Evolutionary conservation across 768 basidiomycete genomes (phyloP).

Genomic region (Rhodotorula paludigena): DNA sequence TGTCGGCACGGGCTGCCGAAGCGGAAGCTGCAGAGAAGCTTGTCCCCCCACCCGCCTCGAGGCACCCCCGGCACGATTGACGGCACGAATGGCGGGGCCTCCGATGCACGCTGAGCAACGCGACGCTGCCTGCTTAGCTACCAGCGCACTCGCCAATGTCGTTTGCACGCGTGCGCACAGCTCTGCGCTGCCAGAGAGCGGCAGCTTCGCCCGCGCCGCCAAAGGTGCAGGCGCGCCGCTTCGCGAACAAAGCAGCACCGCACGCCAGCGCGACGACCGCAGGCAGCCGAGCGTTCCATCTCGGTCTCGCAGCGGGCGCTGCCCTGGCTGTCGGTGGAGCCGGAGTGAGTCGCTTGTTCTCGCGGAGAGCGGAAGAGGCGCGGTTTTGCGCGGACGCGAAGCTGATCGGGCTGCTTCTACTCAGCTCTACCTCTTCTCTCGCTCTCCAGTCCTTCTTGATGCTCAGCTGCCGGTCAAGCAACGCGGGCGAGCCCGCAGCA

Average conservation of each 20-base stretch:
- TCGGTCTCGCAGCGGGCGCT: background rate
- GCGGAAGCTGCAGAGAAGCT: no score
- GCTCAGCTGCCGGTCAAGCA: background rate
- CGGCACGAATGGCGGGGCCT: no score
- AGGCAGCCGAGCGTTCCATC: background rate
- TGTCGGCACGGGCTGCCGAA: no score
- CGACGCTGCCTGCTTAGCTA: no score
- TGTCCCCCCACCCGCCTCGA: no score
- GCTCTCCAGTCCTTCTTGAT: background rate
- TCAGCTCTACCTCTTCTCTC: conserved; percentile 2
- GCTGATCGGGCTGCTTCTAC: background rate
- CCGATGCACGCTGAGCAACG: no score
- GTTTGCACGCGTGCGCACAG: no score
- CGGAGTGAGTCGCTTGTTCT: background rate
- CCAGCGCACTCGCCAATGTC: no score
- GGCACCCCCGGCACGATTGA: no score
- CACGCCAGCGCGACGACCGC: background rate
- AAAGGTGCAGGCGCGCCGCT: background rate
- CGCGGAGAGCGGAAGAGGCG: background rate
- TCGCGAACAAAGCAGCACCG: background rate
- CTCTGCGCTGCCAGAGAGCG: no score
- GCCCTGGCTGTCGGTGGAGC: background rate
- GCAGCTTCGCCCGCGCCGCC: no score
- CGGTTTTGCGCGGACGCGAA: background rate
- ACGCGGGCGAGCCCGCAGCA: background rate